Conservation (phyloP, 495 filamentous ascomycete genomes). For the Glutinoglossum americanum region DNA sequence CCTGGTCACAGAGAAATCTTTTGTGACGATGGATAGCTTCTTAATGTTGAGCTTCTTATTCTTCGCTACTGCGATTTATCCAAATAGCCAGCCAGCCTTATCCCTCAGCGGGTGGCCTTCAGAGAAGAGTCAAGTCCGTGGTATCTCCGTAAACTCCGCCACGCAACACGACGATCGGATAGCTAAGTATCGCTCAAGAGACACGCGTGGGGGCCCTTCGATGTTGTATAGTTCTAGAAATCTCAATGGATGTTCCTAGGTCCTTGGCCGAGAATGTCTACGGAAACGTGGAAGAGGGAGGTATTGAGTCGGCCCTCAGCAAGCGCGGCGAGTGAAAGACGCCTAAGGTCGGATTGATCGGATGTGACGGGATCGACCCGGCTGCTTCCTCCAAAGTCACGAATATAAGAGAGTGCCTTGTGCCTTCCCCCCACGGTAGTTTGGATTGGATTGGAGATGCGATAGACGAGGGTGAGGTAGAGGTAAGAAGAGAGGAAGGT, state of each 20-base stretch:
- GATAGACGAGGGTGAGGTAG: background rate
- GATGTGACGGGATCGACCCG: background rate
- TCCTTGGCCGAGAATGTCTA: background rate
- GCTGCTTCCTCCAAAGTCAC: background rate
- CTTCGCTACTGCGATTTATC: background rate
- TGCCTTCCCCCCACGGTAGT: background rate
- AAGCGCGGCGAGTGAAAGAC: background rate
- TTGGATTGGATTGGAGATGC: background rate
- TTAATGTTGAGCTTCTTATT: background rate
- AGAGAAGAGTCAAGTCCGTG: background rate
- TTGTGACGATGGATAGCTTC: background rate
- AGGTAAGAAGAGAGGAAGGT: background rate
- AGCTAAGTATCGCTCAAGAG: background rate
- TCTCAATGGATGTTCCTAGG: background rate
- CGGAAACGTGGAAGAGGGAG: background rate
- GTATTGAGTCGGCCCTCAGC: background rate
- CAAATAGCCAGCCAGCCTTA: background rate
- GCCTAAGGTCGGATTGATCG: background rate
- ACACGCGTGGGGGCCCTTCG: background rate
- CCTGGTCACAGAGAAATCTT: background rate
- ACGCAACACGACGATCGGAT: background rate
- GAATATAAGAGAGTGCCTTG: background rate
- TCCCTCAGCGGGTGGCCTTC: background rate
- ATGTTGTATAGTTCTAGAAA: background rate
- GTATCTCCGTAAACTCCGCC: background rate